Base-by-base conservation (phyloP, 169 alveolate genomes). In the Fabrea salina region DNA sequence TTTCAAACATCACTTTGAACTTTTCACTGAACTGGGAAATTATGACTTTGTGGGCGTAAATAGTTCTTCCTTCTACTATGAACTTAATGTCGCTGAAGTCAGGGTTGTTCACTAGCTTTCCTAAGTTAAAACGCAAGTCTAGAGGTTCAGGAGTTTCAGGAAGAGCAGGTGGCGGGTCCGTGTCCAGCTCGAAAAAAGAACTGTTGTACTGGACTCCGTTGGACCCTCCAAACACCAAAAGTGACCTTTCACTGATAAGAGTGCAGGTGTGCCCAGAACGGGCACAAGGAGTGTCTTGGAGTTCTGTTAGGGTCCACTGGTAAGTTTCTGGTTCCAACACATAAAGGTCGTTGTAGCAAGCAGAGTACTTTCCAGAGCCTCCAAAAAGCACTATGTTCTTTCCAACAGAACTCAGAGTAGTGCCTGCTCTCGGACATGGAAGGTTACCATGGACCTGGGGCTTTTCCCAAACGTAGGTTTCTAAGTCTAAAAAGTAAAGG, bases 361-460 rank as follows among this genome's bases (percentile, higher is more conserved):
- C 82, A 35, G 91, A 85, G 33, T 91, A 89, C 11, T 56, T 39
- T 41, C 87, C 78, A 41, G 78, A 30, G 35, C 96, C 96, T 7
- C 96, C 96, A 70, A 89, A 89, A 43, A 91, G 66, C 27, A 64
- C 85, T 25, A 91, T 53, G 7, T 80, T 78, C 58, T 85, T 82
- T 40, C 84, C 84, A 32, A 88, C 75, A 39, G 85, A 68, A 35
- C 80, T 72, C 47, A 91, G 79, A 25, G 84, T 58, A 94, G 89
- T 91, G 30, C 96, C 96, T 19, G 96, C 96, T 57, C 96, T 72
- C 11, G 94, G 90, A 13, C 88, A 81, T 0, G 96, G 96, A 16
- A 56, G 3, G 3, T 79, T 79, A 33, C 91, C 91, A 5, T 81
- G 81, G 7, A 77, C 85, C 5, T 44, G 59, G 1, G 67, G 59